Evolutionary conservation across 1,284 basidiomycete species (phyloP).

Genomic region (Puccinia triticina): DNA sequence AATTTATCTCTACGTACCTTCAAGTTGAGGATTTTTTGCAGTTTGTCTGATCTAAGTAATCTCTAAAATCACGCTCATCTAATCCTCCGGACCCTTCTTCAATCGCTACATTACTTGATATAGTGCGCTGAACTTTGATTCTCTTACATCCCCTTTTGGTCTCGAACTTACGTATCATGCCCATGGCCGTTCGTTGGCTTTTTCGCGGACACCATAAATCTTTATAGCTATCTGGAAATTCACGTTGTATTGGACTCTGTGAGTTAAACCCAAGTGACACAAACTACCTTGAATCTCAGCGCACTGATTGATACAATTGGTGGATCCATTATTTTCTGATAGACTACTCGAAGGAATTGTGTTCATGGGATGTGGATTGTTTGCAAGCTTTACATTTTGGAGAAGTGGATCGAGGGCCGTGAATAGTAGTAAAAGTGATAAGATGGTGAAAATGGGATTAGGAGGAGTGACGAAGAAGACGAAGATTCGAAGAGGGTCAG

Average conservation of each 20-base stretch:
- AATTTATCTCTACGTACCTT: conserved; percentile 27
- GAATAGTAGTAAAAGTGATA: not conserved
- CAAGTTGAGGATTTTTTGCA: not conserved
- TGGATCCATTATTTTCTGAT: not conserved
- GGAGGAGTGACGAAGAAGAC: not conserved
- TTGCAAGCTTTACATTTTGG: conserved; percentile 34
- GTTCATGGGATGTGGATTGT: conserved; percentile 24
- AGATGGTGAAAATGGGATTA: not conserved
- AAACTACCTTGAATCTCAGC: too few species aligned
- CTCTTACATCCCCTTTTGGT: conserved; percentile 2
- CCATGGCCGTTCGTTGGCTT: too few species aligned
- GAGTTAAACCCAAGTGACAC: not conserved
- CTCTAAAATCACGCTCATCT: too few species aligned
- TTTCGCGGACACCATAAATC: too few species aligned
- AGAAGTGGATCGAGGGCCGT: not conserved
- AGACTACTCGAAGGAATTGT: conserved; percentile 33
- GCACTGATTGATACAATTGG: not conserved
- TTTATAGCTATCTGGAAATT: conserved; percentile 30
- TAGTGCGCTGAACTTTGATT: not conserved
- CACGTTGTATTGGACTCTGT: conserved; percentile 39
- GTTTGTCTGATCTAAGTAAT: not conserved
- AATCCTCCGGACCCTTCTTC: too few species aligned
- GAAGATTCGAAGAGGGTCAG: not conserved
- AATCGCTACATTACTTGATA: not conserved
- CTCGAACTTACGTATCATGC: too few species aligned